Conservation (phyloP, 768 basidiomycete genomes). For the Pisolithus marmoratus region DNA sequence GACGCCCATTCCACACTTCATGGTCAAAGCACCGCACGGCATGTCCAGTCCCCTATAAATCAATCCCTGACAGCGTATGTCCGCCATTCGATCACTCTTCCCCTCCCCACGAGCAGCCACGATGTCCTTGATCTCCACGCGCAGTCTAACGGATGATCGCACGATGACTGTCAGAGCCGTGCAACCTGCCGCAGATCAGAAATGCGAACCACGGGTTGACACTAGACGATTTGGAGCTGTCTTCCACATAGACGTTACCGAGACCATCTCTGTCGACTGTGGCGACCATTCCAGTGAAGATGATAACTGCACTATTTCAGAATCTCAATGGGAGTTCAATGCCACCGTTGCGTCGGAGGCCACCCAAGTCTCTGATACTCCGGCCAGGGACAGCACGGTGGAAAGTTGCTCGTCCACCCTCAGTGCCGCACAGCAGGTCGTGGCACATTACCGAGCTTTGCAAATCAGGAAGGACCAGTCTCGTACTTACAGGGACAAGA, state of each 20-base stretch:
- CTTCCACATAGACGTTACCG: constrained; percentile 11
- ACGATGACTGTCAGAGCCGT: constrained; percentile 5
- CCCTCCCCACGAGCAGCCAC: background rate
- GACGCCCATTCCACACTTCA: constrained; percentile 8
- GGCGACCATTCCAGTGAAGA: constrained; percentile 8
- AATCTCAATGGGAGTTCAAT: constrained; percentile 9
- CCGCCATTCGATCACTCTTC: background rate
- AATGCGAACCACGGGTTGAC: constrained; percentile 5
- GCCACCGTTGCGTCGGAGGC: background rate
- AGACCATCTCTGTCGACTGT: constrained; percentile 2
- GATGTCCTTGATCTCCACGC: constrained; percentile 4
- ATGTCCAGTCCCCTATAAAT: constrained; percentile 14
- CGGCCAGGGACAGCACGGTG: constrained; percentile 1
- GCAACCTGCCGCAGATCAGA: background rate
- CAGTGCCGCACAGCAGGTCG: constrained; percentile 19
- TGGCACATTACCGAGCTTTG: constrained; percentile 14
- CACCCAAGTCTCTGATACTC: background rate
- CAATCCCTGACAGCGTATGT: background rate
- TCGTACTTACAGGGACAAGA: constrained; percentile 7
- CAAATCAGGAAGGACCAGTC: background rate
- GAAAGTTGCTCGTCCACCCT: background rate
- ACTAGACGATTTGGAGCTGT: constrained; percentile 24
- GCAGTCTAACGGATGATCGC: constrained; percentile 1
- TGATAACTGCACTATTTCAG: constrained; percentile 3
- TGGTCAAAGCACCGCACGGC: constrained; percentile 19